phyloP scores from a whole-genome alignment of 768 basidiomycete species.

The Lactifluus pinguis region DNA sequence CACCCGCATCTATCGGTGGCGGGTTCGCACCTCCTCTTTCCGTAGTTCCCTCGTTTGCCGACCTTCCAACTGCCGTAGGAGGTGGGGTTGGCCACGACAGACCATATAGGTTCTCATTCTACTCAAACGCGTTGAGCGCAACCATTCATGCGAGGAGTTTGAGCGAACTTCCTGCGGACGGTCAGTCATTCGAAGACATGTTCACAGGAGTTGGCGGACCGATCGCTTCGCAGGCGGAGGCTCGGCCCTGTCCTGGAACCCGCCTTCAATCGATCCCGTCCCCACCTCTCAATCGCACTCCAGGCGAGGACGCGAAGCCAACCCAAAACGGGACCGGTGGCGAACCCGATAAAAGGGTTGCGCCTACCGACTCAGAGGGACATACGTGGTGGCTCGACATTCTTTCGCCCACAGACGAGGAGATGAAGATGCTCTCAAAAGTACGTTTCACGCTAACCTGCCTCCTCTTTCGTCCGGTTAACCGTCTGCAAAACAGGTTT shows the following conservation, averaged over 20 bases:
- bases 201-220: constrained; percentile 46
- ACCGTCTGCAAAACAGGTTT: constrained; percentile 51
- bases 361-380: constrained; percentile 33
- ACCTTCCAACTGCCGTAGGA: constrained; percentile 22
- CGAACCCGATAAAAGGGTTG: constrained; percentile 2
- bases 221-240: not conserved
- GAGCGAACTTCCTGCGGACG: constrained; percentile 88
- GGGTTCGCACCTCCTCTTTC: constrained; percentile 26
- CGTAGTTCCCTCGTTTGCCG: constrained; percentile 34
- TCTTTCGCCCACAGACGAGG: constrained; percentile 88
- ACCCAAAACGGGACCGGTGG: constrained; percentile 1
- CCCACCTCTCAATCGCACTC: not conserved
- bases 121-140: constrained; percentile 83
- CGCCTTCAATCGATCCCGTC: constrained; percentile 5
- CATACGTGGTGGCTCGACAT: constrained; percentile 98
- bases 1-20: constrained; percentile 32
- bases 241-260: not conserved
- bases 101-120: constrained; percentile 97
- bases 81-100: constrained; percentile 49
- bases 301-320: not conserved
- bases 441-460: constrained; percentile 31
- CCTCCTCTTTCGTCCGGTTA: not conserved
- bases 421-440: constrained; percentile 96
- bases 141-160: constrained; percentile 94
- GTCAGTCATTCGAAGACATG: constrained; percentile 86